phyloP scores from a whole-genome alignment of 2,329 filamentous ascomycete genomes.

The Onygenales sp. region DNA sequence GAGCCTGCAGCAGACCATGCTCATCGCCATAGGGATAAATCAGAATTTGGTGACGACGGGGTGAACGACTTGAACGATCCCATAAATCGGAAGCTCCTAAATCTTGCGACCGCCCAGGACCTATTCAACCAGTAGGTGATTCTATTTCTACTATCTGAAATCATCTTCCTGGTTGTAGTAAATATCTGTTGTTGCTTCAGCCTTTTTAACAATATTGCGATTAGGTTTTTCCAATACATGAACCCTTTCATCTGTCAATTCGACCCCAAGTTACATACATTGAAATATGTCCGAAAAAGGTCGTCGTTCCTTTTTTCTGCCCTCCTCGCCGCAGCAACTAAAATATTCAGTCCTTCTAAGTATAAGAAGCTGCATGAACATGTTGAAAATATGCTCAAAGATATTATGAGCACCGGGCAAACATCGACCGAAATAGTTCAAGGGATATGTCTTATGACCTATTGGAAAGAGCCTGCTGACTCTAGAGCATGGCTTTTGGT shows the following conservation, averaged over 20 bases:
- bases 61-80: conserved; percentile 19
- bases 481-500: conserved; percentile 31
- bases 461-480: conserved; percentile 36
- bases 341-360: conserved; percentile 27
- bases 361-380: conserved; percentile 20
- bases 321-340: conserved; percentile 27
- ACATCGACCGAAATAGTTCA: conserved; percentile 33
- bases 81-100: conserved; percentile 18
- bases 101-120: conserved; percentile 17
- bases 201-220: too few species aligned
- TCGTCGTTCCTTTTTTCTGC: conserved; percentile 30
- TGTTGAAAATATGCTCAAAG: conserved; percentile 20
- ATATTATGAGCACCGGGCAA: conserved; percentile 22
- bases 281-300: conserved; percentile 25
- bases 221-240: conserved; percentile 29
- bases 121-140: conserved; percentile 21
- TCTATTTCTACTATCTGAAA: background rate
- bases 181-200: background rate
- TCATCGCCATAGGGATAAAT: background rate
- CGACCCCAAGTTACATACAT: conserved; percentile 30
- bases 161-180: background rate
- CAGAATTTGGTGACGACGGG: conserved; percentile 1
- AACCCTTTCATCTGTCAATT: conserved; percentile 35
- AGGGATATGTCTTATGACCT: conserved; percentile 26
- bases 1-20: conserved; percentile 5